A percentile compares a stretch with the other conserved stretches of the same genome.
Conservation (phyloP, 148 eudicot genomes). For the Mesembryanthemum crystallinum region DNA sequence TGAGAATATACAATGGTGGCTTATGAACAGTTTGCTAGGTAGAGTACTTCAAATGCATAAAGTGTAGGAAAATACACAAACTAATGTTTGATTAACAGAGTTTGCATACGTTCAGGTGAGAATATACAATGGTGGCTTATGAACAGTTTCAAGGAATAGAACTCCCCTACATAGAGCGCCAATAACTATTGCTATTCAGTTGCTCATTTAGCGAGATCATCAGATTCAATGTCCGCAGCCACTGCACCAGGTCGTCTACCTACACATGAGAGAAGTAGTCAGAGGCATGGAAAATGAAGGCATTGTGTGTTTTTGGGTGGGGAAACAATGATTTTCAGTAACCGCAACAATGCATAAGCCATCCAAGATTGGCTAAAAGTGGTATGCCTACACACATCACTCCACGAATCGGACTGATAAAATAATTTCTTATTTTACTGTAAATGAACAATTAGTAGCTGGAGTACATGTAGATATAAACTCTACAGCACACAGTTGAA, state of each 20-base stretch:
- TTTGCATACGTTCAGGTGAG: neutral
- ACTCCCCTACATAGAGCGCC: neutral
- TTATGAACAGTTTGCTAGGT: neutral
- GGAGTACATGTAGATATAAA: neutral
- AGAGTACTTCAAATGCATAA: too few species aligned
- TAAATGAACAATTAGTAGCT: neutral
- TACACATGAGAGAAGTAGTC: neutral
- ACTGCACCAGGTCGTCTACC: neutral
- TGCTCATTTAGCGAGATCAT: neutral
- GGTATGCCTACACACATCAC: too few species aligned
- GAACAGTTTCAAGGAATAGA: neutral
- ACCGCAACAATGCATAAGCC: neutral
- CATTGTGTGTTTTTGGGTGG: neutral
- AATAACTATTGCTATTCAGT: neutral
- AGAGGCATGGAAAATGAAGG: neutral
- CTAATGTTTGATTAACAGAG: neutral
- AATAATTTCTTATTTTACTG: too few species aligned
- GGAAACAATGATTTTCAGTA: neutral
- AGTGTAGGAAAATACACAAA: too few species aligned
- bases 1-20: neutral
- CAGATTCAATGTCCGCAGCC: neutral
- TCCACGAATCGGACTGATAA: too few species aligned
- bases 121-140: neutral
- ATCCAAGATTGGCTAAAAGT: too few species aligned
- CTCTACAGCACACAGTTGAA: neutral